These are phyloP conservation scores for Kwoniella botswanensis DNA, from an alignment of 768 basidiomycete genomes.

Conservation along the genomic window DNA sequence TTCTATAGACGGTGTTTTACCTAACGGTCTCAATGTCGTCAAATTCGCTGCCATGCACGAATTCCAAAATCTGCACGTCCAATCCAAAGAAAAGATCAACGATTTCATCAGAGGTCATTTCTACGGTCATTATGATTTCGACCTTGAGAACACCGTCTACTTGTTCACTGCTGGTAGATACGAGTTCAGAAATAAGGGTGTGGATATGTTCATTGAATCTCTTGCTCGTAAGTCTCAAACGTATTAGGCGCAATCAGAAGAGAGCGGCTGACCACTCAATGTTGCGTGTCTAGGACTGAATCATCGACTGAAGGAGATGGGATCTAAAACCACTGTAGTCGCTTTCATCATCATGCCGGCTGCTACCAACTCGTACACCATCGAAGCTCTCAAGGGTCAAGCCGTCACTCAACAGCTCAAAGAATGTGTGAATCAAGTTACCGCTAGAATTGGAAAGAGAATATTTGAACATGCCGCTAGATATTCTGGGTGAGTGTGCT, in stretches of 20 bases:
- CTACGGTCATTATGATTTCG: constrained; percentile 96
- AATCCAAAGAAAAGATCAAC: constrained; percentile 95
- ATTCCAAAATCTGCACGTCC: constrained; percentile 87
- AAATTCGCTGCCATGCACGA: constrained; percentile 99
- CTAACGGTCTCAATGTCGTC: constrained; percentile 96
- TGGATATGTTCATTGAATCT: constrained; percentile 99
- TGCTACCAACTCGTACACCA: constrained; percentile 90
- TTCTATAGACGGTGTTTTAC: constrained; percentile 81
- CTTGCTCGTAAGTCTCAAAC: constrained; percentile 70
- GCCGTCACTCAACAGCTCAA: constrained; percentile 96
- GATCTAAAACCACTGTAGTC: constrained; percentile 80
- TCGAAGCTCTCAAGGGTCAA: constrained; percentile 95
- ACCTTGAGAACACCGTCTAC: constrained; percentile 75
- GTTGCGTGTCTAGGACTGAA: constrained; percentile 62
- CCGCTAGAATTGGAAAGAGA: constrained; percentile 86
- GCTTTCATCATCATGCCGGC: constrained; percentile 99
- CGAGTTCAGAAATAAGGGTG: constrained; percentile 98
- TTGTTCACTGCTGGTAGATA: constrained; percentile 99
- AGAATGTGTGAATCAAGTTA: constrained; percentile 94
- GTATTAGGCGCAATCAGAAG: neutral
- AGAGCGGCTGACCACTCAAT: constrained; percentile 7
- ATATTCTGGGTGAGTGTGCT: constrained; percentile 75
- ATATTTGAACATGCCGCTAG: constrained; percentile 93
- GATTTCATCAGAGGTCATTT: constrained; percentile 98
- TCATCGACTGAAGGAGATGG: constrained; percentile 69